Base-by-base conservation (phyloP, 768 basidiomycete genomes). In the Collybia nuda region DNA sequence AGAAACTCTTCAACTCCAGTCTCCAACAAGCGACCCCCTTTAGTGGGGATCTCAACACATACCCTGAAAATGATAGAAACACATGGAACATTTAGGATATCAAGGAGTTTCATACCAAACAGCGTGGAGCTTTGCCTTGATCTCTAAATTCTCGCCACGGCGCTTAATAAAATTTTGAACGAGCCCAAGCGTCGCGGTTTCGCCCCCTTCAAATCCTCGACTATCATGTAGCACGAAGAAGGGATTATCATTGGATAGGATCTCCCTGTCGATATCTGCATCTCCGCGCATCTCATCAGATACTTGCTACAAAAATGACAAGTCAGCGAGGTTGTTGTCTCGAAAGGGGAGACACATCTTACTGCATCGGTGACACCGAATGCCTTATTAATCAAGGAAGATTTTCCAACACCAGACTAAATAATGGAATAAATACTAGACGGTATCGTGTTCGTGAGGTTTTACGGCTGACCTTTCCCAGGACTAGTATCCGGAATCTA, bases 211-310 rank as follows among this genome's bases (percentile, higher is more conserved):
- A 48, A 65, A 69, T 6, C 68, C 67, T 50, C 54, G 40, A 32
- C 60, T 62, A 44, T 69, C 68, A 47, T 69, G 67, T 8, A 69
- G 49, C n/a, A 68, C 52, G 38, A 69, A 61, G 14, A 53, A 59
- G 8, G 52, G 44, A 36, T 69, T 67, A 11, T 52, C 28, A 2
- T 38, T 18, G 2, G 61, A 65, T 6, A 43, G 59, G 43, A 65
- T 52, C 41, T 56, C 65, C 14, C 38, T 36, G 2, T 56, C 23
- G 18, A 69, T 66, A 29, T 68, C 55, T 6, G 29, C 29, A 14
- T 6, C 28, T 45, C 44, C 44, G 5, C 19, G 44, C 2, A 35
- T 21, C 19, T 17, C 14, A 5, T 45, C 29, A 14, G 44, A 45
- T 12, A 45, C 29, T 9, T 5, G 29, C 44, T 45, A 18, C 7